phyloP scores from a whole-genome alignment of 805 yeast species.

The Yamadazyma sp. region DNA sequence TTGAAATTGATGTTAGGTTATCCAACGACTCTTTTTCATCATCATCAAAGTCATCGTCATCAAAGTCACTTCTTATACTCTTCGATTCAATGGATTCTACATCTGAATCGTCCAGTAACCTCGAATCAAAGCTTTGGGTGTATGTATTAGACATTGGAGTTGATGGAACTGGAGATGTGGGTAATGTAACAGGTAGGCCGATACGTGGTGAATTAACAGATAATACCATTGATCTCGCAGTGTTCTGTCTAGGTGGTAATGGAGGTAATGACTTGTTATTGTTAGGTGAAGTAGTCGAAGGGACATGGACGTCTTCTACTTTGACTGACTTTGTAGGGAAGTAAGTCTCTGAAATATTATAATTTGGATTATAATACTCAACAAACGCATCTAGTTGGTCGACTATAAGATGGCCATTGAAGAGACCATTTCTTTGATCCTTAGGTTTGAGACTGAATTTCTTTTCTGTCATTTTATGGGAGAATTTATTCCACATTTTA shows the following conservation, averaged over 20 bases:
- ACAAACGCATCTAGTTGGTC: conserved; percentile 31
- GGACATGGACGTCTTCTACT: conserved; percentile 5
- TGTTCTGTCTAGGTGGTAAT: conserved; percentile 31
- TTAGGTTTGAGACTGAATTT: conserved; percentile 24
- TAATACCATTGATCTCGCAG: conserved; percentile 10
- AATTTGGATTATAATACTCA: conserved; percentile 23
- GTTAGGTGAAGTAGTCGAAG: neutral
- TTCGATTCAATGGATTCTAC: conserved; percentile 10
- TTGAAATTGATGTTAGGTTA: neutral
- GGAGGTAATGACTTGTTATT: conserved; percentile 20
- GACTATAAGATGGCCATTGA: conserved; percentile 24
- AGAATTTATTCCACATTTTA: conserved; percentile 28
- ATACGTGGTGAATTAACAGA: conserved; percentile 9
- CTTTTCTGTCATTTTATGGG: conserved; percentile 17
- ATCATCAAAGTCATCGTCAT: conserved; percentile 7
- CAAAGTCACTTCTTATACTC: conserved; percentile 7
- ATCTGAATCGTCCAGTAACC: conserved; percentile 7
- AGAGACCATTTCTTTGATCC: conserved; percentile 30
- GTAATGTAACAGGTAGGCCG: conserved; percentile 8
- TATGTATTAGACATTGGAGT: conserved; percentile 6
- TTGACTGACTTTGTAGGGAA: conserved; percentile 19
- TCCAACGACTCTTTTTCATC: conserved; percentile 2
- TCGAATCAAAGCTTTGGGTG: conserved; percentile 4
- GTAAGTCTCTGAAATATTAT: conserved; percentile 25
- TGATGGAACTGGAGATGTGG: conserved; percentile 11